phyloP scores from a whole-genome alignment of 148 eudicot genomes.

The Vaccinium macrocarpon region DNA sequence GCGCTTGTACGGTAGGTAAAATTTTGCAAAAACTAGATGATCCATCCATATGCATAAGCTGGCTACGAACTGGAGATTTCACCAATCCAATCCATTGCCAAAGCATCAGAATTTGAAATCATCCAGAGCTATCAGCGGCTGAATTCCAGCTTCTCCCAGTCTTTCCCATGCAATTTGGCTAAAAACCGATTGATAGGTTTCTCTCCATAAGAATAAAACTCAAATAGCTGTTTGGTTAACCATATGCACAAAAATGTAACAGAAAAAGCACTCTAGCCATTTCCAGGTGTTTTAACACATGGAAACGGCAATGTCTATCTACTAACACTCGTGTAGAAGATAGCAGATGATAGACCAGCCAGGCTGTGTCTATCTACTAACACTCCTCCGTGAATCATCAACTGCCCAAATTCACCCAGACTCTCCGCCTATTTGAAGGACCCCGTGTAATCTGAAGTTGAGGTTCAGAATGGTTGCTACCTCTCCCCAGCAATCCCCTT shows the following conservation, averaged over 20 bases:
- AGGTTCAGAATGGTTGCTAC: slow-evolving; percentile 14
- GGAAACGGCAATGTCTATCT: no score
- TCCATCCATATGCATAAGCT: neutral
- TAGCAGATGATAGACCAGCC: neutral
- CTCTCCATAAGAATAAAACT: neutral
- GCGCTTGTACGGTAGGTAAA: neutral
- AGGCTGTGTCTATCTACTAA: neutral
- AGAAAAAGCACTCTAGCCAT: neutral
- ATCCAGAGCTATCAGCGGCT: neutral
- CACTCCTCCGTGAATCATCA: neutral
- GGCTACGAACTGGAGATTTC: neutral
- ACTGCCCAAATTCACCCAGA: slow-evolving; percentile 11
- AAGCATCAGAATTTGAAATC: slow-evolving; percentile 6
- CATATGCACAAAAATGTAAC: neutral
- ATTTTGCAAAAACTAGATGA: neutral
- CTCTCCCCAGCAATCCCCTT: slow-evolving; percentile 14
- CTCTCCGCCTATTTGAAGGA: slow-evolving; percentile 29
- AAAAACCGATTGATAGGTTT: neutral
- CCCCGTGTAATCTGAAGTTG: slow-evolving; percentile 24
- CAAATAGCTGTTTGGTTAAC: slow-evolving; percentile 1
- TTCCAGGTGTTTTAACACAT: neutral
- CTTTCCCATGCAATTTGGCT: neutral
- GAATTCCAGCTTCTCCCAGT: neutral
- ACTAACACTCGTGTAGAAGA: neutral
- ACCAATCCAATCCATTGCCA: neutral